Base-by-base conservation (phyloP, 768 basidiomycete genomes). In the Postia placenta region DNA sequence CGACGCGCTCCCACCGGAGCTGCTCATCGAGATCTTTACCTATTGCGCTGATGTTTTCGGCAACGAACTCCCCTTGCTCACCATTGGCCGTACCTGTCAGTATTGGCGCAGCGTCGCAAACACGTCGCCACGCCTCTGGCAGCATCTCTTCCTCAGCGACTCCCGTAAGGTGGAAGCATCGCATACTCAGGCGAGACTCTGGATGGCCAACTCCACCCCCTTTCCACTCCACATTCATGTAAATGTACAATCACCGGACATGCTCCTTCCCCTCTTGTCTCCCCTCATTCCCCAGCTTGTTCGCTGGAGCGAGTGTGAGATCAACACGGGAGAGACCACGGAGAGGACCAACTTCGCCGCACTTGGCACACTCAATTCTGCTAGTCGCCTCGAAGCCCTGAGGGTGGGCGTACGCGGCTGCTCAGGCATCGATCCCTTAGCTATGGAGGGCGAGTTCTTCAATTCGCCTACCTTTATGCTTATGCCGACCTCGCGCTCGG, bases 81-180 rank as follows among this genome's bases (percentile, higher is more conserved):
- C 59, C 15, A 62, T 88, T 33, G 70, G 70, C 23, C 56, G 62
- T 17, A 83, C 88, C 23, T 87, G 80, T 47, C 70, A 61, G 20
- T 68, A 71, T 53, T 90, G 87, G 86, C 71, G 69, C 51, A 65
- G 71, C 33, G 64, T 86, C 37, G 71, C 77, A 28, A 60, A 74
- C 56, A 63, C 70, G 1, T 77, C 78, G 0, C 85, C 87, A 0
- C 64, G 69, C 25, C 58, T 82, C 40, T 89, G 85, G 87, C 79
- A 79, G 56, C 65, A 61, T 43, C 69, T 88, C 51, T 60, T 66
- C 45, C 65, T 89, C 48, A 64, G 75, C 60, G 75, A 79, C n/a
- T 51, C 60, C 4, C 67, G 67, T 27, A 53, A 64, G 6, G 58
- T 71, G 14, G 25, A 62, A 17, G 64, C 70, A 37, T 70, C 78